Evolutionary conservation across 2,329 filamentous ascomycete genomes (phyloP), one percentile per base, ranked within the genome.

Genomic region (Penicillium sp.): DNA sequence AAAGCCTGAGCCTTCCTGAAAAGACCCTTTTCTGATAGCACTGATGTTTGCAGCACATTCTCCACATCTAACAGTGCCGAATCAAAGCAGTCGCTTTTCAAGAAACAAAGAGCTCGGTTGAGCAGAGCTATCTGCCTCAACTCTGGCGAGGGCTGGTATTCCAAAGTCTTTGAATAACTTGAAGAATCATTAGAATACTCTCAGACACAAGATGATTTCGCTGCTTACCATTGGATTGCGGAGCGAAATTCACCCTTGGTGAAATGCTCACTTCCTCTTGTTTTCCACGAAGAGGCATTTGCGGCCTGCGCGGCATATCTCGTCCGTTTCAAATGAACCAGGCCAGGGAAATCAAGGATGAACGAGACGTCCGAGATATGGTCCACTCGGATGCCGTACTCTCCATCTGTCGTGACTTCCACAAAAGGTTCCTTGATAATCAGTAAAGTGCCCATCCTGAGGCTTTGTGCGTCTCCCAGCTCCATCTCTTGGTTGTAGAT

Each of bases 381-480:
- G 53, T 85, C 82, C 6, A 83, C 78, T 5, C 81, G 74, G 22
- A 85, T 32, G 0, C 68, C 71, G 62, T 79, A 81, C 0, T 67
- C 45, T 2, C 76, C 76, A 27, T 77, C 65, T 0, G 62, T 65
- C 22, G 71, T 70, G 0, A 63, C 29, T 57, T 79, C 81, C 59
- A 84, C 75, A 59, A 77, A 85, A 0, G 82, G 81, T 53, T 85
- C 82, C 56, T 84, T 86, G 27, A 85, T 49, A 27, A 84, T 61
- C 10, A 76, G 70, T 0, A 77, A 61, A 11, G 65, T 68, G 1
- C 70, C 68, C 5, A 67, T 49, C 0, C 61, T 54, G 3, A 83
- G 47, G 0, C 75, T 60, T 5, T 77, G 64, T 4, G 71, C 58
- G 0, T 64, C 63, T 3, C 73, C 60, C 0, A 75, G 65, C 1